Conservation (phyloP, 208 protist genomes). For the Novymonas esmeraldas region DNA sequence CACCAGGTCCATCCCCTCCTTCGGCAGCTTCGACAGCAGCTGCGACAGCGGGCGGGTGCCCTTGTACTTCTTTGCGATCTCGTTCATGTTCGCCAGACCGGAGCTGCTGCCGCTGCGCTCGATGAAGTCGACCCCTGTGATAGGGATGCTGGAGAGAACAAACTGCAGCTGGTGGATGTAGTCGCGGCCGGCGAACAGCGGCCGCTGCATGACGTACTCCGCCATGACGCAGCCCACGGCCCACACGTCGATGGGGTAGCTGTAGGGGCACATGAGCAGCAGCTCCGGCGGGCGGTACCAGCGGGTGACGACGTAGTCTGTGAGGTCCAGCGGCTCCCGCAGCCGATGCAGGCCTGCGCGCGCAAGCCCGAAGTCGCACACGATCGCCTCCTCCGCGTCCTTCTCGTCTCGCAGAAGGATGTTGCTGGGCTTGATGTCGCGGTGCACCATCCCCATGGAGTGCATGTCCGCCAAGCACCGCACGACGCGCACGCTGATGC, state of each 20-base stretch:
- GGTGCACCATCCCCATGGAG: conserved; percentile 96
- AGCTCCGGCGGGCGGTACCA: conserved; percentile 99
- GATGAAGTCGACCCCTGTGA: conserved; percentile 75
- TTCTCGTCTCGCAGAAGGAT: conserved; percentile 90
- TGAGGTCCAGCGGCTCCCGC: conserved; percentile 87
- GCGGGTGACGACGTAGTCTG: conserved; percentile 97
- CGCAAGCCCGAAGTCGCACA: conserved; percentile 95
- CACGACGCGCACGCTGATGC: conserved; percentile 96
- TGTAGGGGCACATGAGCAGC: conserved; percentile 94
- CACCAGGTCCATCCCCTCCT: conserved; percentile 87
- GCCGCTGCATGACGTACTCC: conserved; percentile 93
- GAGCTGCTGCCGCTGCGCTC: conserved; percentile 40
- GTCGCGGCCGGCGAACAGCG: conserved; percentile 87
- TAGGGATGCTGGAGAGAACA: conserved; percentile 76
- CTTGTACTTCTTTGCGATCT: conserved; percentile 76
- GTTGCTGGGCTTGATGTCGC: conserved; percentile 97
- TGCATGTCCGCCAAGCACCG: conserved; percentile 96
- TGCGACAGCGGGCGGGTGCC: conserved; percentile 56
- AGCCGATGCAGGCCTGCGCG: conserved; percentile 70
- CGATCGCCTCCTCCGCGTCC: conserved; percentile 82
- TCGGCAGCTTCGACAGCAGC: conserved; percentile 52
- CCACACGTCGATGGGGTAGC: conserved; percentile 98
- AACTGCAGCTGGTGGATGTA: conserved; percentile 92
- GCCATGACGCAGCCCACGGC: conserved; percentile 98
- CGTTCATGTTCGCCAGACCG: conserved; percentile 62